Percentiles rank a stretch among this genome's conserved stretches.
These are phyloP conservation scores for Monilinia laxa DNA, from an alignment of 2,329 filamentous ascomycete genomes.

Conservation along the genomic window DNA sequence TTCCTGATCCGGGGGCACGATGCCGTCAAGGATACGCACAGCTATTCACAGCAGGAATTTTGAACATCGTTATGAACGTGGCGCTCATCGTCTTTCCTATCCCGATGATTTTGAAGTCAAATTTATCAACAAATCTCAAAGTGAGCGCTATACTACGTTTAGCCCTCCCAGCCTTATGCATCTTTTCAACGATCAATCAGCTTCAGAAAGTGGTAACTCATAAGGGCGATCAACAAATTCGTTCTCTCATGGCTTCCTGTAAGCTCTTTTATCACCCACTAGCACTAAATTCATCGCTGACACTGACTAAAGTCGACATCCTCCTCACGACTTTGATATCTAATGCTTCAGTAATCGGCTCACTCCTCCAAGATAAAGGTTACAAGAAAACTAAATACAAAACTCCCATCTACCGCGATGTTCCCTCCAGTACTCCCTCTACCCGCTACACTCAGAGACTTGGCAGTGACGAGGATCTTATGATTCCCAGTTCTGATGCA, in stretches of 20 bases:
- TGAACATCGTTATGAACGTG: slow-evolving; percentile 85
- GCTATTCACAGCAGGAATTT: slow-evolving; percentile 79
- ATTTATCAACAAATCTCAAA: slow-evolving; percentile 55
- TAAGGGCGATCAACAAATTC: slow-evolving; percentile 74
- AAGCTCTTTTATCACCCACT: neutral
- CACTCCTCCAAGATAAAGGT: slow-evolving; percentile 85
- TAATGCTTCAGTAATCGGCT: slow-evolving; percentile 87
- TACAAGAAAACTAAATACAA: slow-evolving; percentile 83
- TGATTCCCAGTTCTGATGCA: neutral
- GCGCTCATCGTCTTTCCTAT: slow-evolving; percentile 84
- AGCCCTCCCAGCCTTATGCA: slow-evolving; percentile 63
- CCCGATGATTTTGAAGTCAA: slow-evolving; percentile 76
- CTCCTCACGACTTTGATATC: slow-evolving; percentile 81
- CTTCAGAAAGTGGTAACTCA: slow-evolving; percentile 69
- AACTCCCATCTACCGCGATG: slow-evolving; percentile 7
- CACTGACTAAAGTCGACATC: slow-evolving; percentile 59
- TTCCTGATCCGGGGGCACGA: slow-evolving; percentile 76
- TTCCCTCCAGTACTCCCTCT: neutral
- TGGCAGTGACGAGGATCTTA: slow-evolving; percentile 17
- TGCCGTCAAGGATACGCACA: slow-evolving; percentile 85
- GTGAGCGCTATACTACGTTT: slow-evolving; percentile 13
- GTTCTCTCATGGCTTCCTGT: slow-evolving; percentile 77
- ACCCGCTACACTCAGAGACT: neutral
- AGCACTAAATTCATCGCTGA: neutral
- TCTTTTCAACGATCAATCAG: slow-evolving; percentile 75